A percentile compares a stretch with the other conserved stretches of the same genome.
Evolutionary conservation across 306 rosid genomes (phyloP).

Genomic region (Spatholobus suberectus): DNA sequence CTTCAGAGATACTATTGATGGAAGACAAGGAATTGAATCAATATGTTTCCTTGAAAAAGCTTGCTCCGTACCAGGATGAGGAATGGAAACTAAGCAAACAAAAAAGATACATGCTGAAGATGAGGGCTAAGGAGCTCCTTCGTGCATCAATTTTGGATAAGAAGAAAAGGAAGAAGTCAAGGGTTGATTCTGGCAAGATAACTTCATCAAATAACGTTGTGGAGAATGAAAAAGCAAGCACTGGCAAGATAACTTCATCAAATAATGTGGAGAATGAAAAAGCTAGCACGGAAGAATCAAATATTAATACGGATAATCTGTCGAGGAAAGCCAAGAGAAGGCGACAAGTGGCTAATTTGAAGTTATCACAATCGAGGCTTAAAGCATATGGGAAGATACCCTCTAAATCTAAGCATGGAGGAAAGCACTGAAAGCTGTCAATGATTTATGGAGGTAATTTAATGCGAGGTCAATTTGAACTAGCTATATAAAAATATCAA

Average conservation of each 20-base stretch:
- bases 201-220: slow-evolving; percentile 30
- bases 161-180: slow-evolving; percentile 47
- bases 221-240: slow-evolving; percentile 46
- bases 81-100: slow-evolving; percentile 84
- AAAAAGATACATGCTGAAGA: slow-evolving; percentile 63
- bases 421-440: slow-evolving; percentile 47
- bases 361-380: slow-evolving; percentile 55
- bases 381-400: slow-evolving; percentile 58
- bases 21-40: slow-evolving; percentile 88
- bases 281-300: slow-evolving; percentile 42
- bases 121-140: slow-evolving; percentile 64
- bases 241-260: slow-evolving; percentile 45
- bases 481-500: neutral
- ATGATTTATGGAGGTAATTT: slow-evolving; percentile 51
- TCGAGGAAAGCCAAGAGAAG: slow-evolving; percentile 78
- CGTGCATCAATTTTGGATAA: slow-evolving; percentile 40
- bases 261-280: slow-evolving; percentile 46
- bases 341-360: slow-evolving; percentile 42
- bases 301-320: slow-evolving; percentile 40
- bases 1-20: slow-evolving; percentile 61
- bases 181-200: slow-evolving; percentile 44
- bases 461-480: neutral
- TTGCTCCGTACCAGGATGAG: slow-evolving; percentile 79
- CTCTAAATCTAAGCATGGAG: slow-evolving; percentile 58
- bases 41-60: slow-evolving; percentile 78